phyloP scores from a whole-genome alignment of 2,329 filamentous ascomycete species.

The Dissoconium aciculare region DNA sequence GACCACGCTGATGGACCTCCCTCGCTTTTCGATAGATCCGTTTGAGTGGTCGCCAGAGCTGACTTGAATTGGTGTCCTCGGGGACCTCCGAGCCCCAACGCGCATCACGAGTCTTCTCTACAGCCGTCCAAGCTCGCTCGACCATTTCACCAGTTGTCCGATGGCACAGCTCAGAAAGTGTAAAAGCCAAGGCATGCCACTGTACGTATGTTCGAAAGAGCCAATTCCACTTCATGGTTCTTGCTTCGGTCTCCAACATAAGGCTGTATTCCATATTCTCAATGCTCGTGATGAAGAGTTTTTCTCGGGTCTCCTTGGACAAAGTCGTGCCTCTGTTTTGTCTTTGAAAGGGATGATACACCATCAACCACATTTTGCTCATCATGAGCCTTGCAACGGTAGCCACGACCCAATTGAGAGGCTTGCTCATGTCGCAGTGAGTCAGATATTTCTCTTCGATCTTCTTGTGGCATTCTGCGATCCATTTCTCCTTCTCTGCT shows the following conservation, averaged over 20 bases:
- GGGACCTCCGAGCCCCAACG: constrained; percentile 26
- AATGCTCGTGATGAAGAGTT: constrained; percentile 55
- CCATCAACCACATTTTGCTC: constrained; percentile 62
- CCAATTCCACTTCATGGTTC: constrained; percentile 50
- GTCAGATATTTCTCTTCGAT: constrained; percentile 37
- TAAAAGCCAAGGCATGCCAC: constrained; percentile 49
- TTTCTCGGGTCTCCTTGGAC: constrained; percentile 48
- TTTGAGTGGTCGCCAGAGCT: constrained; percentile 48
- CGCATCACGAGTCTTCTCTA: constrained; percentile 33
- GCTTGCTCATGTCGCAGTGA: constrained; percentile 40
- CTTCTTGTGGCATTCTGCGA: constrained; percentile 32
- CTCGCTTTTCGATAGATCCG: constrained; percentile 46
- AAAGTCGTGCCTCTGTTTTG: constrained; percentile 42
- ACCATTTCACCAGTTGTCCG: constrained; percentile 42
- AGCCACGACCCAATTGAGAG: constrained; percentile 52
- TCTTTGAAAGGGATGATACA: constrained; percentile 59
- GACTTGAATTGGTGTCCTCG: constrained; percentile 29
- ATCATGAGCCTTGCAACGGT: constrained; percentile 57
- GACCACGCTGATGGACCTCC: constrained; percentile 38
- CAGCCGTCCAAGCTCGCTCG: constrained; percentile 45
- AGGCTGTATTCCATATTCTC: constrained; percentile 60
- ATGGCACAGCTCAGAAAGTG: constrained; percentile 44
- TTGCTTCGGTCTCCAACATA: constrained; percentile 48
- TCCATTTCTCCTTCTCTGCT: constrained; percentile 36
- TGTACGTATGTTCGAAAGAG: constrained; percentile 50